These are phyloP conservation scores for Sequoiadendron giganteum DNA, from an alignment of 75 land plant genomes.

Conservation along the genomic window DNA sequence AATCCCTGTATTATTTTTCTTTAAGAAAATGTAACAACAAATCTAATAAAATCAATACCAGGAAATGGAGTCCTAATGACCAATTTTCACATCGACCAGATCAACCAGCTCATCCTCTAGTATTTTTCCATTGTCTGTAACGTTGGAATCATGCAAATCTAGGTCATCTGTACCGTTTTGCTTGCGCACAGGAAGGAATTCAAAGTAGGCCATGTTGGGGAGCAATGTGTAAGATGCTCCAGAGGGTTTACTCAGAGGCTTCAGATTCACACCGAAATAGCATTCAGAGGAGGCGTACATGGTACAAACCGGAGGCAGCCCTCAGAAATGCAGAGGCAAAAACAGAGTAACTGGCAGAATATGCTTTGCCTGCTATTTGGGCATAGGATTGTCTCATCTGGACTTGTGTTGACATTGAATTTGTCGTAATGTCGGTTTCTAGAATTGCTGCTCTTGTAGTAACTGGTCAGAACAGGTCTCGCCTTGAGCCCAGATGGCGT, in stretches of 20 bases:
- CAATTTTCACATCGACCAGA: conserved; percentile 57
- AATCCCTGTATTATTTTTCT: no score
- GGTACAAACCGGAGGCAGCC: conserved; percentile 56
- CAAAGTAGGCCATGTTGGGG: conserved; percentile 71
- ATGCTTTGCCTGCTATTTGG: conserved; percentile 60
- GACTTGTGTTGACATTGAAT: conserved; percentile 59
- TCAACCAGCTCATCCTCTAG: conserved; percentile 26
- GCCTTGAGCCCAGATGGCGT: conserved; percentile 59
- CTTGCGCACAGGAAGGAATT: conserved; percentile 53
- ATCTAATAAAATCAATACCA: no score
- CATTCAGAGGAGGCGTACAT: conserved; percentile 78
- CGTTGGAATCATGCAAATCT: conserved; percentile 16
- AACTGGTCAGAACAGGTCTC: conserved; percentile 64
- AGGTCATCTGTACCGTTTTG: conserved; percentile 12
- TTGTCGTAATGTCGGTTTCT: conserved; percentile 46
- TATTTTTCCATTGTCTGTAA: neutral
- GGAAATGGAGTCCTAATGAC: no score
- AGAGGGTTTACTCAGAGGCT: conserved; percentile 38
- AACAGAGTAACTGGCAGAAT: conserved; percentile 67
- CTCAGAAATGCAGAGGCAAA: conserved; percentile 63
- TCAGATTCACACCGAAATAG: conserved; percentile 68
- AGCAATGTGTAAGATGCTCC: conserved; percentile 62
- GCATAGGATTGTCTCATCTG: conserved; percentile 56
- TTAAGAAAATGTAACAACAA: no score
- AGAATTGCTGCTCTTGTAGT: conserved; percentile 62